phyloP scores from a whole-genome alignment of 2,329 filamentous ascomycete genomes.

The Trichoderma asperellum region DNA sequence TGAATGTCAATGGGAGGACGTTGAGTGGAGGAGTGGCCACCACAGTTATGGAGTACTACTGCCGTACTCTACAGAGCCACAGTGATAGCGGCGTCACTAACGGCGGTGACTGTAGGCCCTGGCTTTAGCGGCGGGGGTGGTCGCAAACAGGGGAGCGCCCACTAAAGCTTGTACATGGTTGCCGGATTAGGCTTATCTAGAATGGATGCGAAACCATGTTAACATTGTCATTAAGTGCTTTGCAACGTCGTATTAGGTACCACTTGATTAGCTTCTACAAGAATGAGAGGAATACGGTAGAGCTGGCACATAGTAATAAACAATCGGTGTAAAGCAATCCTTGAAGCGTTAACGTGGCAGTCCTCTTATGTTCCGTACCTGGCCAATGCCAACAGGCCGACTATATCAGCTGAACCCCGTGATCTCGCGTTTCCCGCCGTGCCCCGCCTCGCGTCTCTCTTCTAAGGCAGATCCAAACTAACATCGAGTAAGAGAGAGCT shows the following conservation, averaged over 20 bases:
- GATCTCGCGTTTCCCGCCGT: conserved; percentile 24
- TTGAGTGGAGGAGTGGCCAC: conserved; percentile 3
- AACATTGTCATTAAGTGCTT: background rate
- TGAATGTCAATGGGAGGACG: background rate
- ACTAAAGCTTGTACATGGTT: background rate
- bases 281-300: background rate
- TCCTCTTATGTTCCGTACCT: background rate
- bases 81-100: background rate
- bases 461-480: background rate
- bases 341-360: background rate
- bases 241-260: background rate
- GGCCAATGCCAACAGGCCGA: background rate
- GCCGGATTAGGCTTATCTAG: conserved; percentile 4
- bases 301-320: background rate
- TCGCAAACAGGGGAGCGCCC: conserved; percentile 7
- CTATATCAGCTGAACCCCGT: conserved; percentile 19
- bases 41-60: too few species aligned
- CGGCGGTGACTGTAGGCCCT: background rate
- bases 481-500: background rate
- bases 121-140: background rate
- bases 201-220: background rate
- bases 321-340: background rate
- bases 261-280: background rate
- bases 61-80: background rate
- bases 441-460: conserved; percentile 17